A percentile compares a stretch with the other conserved stretches of the same genome.
Conservation (phyloP, 306 rosid species). For the Neltuma alba region DNA sequence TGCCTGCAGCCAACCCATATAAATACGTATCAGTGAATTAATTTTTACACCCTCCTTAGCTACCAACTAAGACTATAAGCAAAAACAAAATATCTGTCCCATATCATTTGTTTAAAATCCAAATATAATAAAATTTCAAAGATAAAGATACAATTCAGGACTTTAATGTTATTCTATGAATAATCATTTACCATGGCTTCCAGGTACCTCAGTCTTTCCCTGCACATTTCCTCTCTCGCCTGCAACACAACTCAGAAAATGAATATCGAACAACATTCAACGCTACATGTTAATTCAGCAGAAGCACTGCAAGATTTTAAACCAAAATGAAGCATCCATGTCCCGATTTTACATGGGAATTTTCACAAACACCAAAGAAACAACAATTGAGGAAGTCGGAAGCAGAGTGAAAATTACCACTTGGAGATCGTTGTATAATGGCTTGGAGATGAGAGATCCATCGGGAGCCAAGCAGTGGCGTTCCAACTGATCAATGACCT, state of each 20-base stretch:
- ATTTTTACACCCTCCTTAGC: conserved; percentile 26
- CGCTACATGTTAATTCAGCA: not conserved
- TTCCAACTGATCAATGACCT: conserved; percentile 80
- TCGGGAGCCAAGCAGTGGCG: conserved; percentile 96
- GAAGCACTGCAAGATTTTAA: not conserved
- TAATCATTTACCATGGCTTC: conserved; percentile 72
- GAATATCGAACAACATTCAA: not conserved
- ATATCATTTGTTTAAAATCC: not conserved
- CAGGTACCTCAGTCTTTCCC: conserved; percentile 83
- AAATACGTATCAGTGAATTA: conserved; percentile 28
- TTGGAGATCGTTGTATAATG: conserved; percentile 76
- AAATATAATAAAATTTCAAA: not conserved
- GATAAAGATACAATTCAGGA: not conserved
- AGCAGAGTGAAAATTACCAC: conserved; percentile 51
- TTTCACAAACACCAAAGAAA: conserved; percentile 27
- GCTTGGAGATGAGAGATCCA: conserved; percentile 87
- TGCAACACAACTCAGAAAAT: conserved; percentile 43
- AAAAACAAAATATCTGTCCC: not conserved
- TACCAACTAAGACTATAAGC: conserved; percentile 17
- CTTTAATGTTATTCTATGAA: not conserved
- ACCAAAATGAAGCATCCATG: conserved; percentile 18
- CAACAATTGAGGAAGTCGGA: conserved; percentile 14
- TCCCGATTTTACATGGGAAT: not conserved
- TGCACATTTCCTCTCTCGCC: conserved; percentile 98
- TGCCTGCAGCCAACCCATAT: conserved; percentile 59